These are phyloP conservation scores for Phytophthora quininea DNA, from an alignment of 352 stramenopile genomes.

Conservation along the genomic window DNA sequence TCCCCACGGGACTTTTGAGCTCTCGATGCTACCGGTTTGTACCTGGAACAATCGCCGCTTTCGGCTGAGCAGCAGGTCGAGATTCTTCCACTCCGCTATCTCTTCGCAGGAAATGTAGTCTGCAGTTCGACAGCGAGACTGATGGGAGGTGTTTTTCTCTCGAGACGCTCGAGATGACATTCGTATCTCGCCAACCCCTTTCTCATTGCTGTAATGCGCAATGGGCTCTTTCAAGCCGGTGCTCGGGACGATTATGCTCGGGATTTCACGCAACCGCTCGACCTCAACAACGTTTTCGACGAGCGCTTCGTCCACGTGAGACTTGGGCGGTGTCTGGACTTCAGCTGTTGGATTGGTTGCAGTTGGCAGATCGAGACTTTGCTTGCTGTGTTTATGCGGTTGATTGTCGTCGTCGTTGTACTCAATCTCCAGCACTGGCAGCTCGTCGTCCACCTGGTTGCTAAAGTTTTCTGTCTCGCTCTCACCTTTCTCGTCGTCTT, in stretches of 20 bases:
- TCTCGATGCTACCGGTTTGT: constrained; percentile 47
- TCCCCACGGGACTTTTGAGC: constrained; percentile 55
- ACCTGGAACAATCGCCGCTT: constrained; percentile 51
- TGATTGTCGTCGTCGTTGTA: neutral
- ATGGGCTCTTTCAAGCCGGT: neutral
- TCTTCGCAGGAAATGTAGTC: constrained; percentile 42
- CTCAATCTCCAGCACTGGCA: no score
- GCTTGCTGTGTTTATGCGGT: neutral
- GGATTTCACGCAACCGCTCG: constrained; percentile 25
- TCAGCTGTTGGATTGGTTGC: neutral
- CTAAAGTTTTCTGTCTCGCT: no score
- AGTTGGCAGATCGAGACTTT: no score
- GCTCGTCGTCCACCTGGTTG: no score
- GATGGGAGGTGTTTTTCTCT: constrained; percentile 6
- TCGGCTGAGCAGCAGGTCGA: constrained; percentile 58
- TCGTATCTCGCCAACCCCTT: constrained; percentile 1
- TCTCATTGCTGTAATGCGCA: neutral
- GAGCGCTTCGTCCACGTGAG: neutral
- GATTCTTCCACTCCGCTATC: constrained; percentile 63
- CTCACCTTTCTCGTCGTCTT: neutral
- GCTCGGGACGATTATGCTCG: constrained; percentile 15
- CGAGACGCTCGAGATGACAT: neutral
- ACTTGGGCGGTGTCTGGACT: neutral
- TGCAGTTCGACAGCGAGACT: constrained; percentile 13
- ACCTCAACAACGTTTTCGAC: constrained; percentile 5